Conservation (phyloP, 106 monocot species). For the Alisma plantagoaquatica region DNA sequence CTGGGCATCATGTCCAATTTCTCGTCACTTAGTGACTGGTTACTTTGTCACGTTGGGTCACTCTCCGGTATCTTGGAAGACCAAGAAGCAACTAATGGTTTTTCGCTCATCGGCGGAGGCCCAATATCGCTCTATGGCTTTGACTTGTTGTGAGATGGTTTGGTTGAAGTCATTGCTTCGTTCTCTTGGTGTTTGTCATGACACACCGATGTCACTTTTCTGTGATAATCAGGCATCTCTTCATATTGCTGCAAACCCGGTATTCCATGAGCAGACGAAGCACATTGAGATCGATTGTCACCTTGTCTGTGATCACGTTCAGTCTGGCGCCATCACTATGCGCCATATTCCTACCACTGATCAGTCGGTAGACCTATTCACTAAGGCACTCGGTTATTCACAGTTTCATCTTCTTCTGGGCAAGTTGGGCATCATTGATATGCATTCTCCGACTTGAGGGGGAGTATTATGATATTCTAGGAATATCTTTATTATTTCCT, state of each 20-base stretch:
- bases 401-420: too few relatives aligned
- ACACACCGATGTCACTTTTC: not conserved
- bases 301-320: not conserved
- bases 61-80: constrained; percentile 1
- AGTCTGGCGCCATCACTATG: not conserved
- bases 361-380: too few relatives aligned
- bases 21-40: not conserved
- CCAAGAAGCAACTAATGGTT: constrained; percentile 6
- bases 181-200: not conserved
- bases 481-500: too few relatives aligned
- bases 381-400: too few relatives aligned
- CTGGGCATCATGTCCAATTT: constrained; percentile 4
- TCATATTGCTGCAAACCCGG: not conserved
- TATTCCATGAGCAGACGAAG: constrained; percentile 2
- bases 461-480: too few relatives aligned
- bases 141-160: too few relatives aligned
- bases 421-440: too few relatives aligned
- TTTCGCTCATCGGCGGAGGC: not conserved
- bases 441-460: too few relatives aligned
- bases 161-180: too few relatives aligned
- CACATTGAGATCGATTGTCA: constrained; percentile 12
- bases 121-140: constrained; percentile 3
- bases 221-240: not conserved
- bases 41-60: not conserved
- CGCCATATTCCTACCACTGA: too few relatives aligned